Evolutionary conservation across 441 rosid species (phyloP), one percentile per base, ranked within the genome.

Genomic region (Eruca vesicaria): DNA sequence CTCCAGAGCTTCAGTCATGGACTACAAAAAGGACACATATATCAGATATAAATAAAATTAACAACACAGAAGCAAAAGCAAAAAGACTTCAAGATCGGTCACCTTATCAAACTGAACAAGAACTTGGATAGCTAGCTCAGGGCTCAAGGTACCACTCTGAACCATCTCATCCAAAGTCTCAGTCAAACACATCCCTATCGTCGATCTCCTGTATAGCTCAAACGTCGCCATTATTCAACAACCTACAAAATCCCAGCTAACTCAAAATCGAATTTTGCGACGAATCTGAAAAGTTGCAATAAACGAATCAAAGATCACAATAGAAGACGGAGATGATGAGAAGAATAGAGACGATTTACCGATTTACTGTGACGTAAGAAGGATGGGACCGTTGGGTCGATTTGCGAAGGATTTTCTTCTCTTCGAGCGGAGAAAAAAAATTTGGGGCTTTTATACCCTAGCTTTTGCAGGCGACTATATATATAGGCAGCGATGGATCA

Each of bases 161-260:
- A 96, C 98, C 99, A 96, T 96, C 87, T 96, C 99, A 45, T 96
- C 98, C 45, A 96, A 79, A 26, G 97, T 89, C 84, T 96, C 98
- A 60, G 97, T 93, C 86, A 96, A 69, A 82, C 99, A 93, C 98
- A 92, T 93, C 58, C 98, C 97, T 73, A 96, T 91, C 67, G 99
- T 89, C 63, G 99, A 96, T 71, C 94, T 86, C 80, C 99, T 84
- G 77, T 96, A 93, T 21, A 96, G 86, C 90, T 96, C 98, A 80
- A 93, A 96, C 74, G 98, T 91, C 79, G 93, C 97, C 98, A 91
- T 96, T 76, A 16, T 69, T 19, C 78, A 88, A 89, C 84, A 84
- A 57, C 62, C 75, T 74, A 21, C 12, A 64, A 78, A 62, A 76
- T 15, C 69, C 66, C 9, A 45, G 19, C 9, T 68, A 61, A 21